Conservation (phyloP, 2,329 filamentous ascomycete genomes). For the Paracoccidioides brasiliensis region DNA sequence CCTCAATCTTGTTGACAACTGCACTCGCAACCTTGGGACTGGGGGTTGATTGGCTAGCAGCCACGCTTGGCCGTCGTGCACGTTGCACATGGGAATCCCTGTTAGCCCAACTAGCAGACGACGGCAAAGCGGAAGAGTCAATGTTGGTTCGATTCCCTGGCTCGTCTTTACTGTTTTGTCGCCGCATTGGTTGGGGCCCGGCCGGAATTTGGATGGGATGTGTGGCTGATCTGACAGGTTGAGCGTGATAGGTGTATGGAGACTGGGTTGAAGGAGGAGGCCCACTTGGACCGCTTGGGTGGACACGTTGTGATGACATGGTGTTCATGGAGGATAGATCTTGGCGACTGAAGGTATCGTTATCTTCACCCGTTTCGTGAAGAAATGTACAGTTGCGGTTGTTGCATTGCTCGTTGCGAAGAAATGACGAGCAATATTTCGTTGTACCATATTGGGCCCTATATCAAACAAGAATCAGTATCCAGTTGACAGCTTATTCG, state of each 20-base stretch:
- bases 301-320: constrained; percentile 60
- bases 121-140: constrained; percentile 85
- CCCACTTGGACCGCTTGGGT: constrained; percentile 2
- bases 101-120: constrained; percentile 84
- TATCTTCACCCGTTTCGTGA: constrained; percentile 95
- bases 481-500: neutral
- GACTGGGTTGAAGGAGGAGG: neutral
- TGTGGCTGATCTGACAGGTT: constrained; percentile 15
- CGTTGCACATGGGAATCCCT: constrained; percentile 52
- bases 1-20: constrained; percentile 25
- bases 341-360: constrained; percentile 89
- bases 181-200: constrained; percentile 49
- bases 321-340: constrained; percentile 92
- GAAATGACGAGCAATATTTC: constrained; percentile 95
- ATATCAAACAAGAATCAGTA: neutral
- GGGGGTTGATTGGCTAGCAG: constrained; percentile 66
- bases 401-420: constrained; percentile 85
- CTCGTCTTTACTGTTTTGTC: constrained; percentile 62
- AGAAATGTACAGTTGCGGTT: constrained; percentile 97
- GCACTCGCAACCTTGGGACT: constrained; percentile 55
- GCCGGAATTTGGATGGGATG: constrained; percentile 31
- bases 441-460: constrained; percentile 75
- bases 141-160: constrained; percentile 40
- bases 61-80: constrained; percentile 57
- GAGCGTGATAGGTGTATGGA: constrained; percentile 28